A percentile compares a stretch with the other conserved stretches of the same genome.
These are phyloP conservation scores for Bryum argenteum DNA, from an alignment of 225 moss, liverwort and hornwort genomes.

Conservation along the genomic window DNA sequence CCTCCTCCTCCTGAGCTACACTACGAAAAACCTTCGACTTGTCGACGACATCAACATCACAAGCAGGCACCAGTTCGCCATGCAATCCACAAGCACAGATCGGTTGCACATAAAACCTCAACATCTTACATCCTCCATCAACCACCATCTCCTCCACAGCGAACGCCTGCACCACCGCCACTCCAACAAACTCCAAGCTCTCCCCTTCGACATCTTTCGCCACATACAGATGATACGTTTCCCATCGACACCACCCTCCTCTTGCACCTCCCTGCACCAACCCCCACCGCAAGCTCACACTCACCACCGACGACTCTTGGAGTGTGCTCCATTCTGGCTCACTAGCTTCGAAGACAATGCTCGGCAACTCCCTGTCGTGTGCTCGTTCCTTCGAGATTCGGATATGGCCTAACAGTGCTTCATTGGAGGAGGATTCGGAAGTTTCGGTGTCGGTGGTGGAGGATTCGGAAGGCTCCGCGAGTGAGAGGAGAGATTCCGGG, in stretches of 20 bases:
- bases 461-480: constrained; percentile 15
- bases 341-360: constrained; percentile 47
- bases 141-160: constrained; percentile 51
- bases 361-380: constrained; percentile 45
- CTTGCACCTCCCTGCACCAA: constrained; percentile 22
- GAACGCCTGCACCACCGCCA: constrained; percentile 60
- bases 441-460: constrained; percentile 13
- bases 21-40: too few species aligned
- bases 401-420: constrained; percentile 60
- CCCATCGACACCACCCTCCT: constrained; percentile 45
- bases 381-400: constrained; percentile 45
- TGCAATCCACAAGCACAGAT: constrained; percentile 56
- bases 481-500: constrained; percentile 21
- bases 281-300: constrained; percentile 64
- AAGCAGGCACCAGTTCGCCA: constrained; percentile 22
- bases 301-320: constrained; percentile 44
- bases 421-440: background rate
- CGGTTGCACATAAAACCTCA: constrained; percentile 56
- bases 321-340: constrained; percentile 31
- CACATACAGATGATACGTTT: constrained; percentile 46
- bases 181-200: constrained; percentile 51
- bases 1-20: too few species aligned
- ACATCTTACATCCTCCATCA: constrained; percentile 29
- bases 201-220: background rate
- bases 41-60: constrained; percentile 18